Base-by-base conservation (phyloP, 805 yeast species). In the Teunomyces pallodes region DNA sequence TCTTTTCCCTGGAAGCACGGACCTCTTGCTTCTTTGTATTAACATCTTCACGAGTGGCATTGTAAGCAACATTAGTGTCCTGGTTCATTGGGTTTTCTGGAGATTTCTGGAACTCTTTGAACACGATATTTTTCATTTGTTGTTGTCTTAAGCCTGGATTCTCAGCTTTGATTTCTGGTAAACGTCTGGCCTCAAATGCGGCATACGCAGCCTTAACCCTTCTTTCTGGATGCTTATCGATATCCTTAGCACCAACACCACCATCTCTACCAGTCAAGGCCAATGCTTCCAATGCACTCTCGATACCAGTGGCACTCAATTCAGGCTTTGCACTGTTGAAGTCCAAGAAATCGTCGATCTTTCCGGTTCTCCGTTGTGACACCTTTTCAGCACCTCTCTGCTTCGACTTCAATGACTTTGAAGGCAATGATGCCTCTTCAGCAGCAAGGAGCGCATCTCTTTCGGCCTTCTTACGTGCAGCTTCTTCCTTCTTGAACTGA, bases 151-250 rank as follows among this genome's bases (percentile, higher is more conserved):
- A 73, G 10, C 96, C 96, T 4, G 91, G 90, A 57, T 83, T 74
- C 65, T 88, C 96, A 62, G 82, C 76, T 66, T 84, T 82, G 47
- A 85, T 48, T 59, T 85, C 89, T 4, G 94, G 92, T 36, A 86
- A 61, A 58, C 92, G 77, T 47, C 75, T 70, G 52, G 83, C 92
- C 58, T 87, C 89, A 59, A 69, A 88, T 0, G 87, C 89, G 9
- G 81, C 75, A 48, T 74, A 74, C 0, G 96, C 96, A 24, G 92
- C 89, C 71, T 87, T 88, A 67, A 84, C 86, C 61, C 96, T 80
- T 68, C 95, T 81, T 72, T 88, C 96, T 8, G 96, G 96, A 57
- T 88, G 96, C 65, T 90, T 82, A 51, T 88, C 96, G 45, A 88
- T 74, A 45, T 82, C 88, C 59, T 83, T 83, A 51, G 69, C 69